phyloP scores from a whole-genome alignment of 306 rosid species.

The Dalbergia oliveri region DNA sequence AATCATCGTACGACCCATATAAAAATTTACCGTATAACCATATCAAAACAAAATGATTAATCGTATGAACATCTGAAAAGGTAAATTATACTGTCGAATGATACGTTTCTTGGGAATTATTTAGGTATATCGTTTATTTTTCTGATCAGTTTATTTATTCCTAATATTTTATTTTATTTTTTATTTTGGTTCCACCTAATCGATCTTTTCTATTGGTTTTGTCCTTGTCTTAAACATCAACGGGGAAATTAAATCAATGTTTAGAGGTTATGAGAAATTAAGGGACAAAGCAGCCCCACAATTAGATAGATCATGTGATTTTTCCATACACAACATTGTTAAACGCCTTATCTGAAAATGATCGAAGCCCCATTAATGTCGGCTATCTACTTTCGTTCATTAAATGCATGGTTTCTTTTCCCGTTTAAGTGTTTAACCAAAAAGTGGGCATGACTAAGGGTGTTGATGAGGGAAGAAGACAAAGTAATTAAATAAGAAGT shows the following conservation, averaged over 20 bases:
- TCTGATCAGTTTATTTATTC: not conserved
- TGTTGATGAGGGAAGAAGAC: not conserved
- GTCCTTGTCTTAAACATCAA: conserved; percentile 3
- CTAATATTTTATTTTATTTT: not conserved
- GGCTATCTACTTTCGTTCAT: conserved; percentile 46
- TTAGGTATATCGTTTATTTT: conserved; percentile 1
- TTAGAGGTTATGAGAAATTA: conserved; percentile 28
- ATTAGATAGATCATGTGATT: conserved; percentile 45
- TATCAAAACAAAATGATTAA: too few relatives aligned
- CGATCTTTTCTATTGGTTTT: conserved; percentile 12
- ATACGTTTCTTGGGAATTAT: not conserved
- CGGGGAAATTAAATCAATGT: conserved; percentile 37
- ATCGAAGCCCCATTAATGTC: conserved; percentile 53
- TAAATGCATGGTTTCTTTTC: conserved; percentile 42
- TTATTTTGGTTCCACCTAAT: not conserved
- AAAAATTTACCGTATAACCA: too few relatives aligned
- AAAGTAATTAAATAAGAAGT: conserved; percentile 10
- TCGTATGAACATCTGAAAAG: too few relatives aligned
- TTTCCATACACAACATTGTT: conserved; percentile 39
- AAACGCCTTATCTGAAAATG: conserved; percentile 52
- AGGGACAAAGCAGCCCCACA: conserved; percentile 66
- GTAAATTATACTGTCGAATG: too few relatives aligned
- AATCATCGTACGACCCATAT: too few relatives aligned
- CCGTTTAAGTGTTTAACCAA: conserved; percentile 29
- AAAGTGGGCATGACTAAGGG: conserved; percentile 29